Evolutionary conservation across 169 alveolate species (phyloP).

Genomic region (Theileria orientalis): DNA sequence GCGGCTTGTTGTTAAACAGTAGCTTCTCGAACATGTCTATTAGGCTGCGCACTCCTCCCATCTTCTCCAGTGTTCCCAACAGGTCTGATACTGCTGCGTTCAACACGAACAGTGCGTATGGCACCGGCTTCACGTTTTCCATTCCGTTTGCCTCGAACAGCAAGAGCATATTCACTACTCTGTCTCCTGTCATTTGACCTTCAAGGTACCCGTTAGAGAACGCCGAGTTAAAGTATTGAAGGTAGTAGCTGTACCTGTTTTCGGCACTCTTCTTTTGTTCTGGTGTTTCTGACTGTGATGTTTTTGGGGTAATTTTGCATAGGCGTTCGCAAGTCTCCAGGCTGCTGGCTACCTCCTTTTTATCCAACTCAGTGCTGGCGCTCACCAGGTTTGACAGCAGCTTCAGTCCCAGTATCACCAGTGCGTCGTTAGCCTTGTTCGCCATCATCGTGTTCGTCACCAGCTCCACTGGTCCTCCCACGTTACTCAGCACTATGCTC

Average conservation of each 20-base stretch:
- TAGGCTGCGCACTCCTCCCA: slow-evolving; percentile 64
- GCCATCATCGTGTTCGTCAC: slow-evolving; percentile 13
- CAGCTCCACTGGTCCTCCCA: not conserved
- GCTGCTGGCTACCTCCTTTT: slow-evolving; percentile 17
- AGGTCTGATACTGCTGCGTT: slow-evolving; percentile 30
- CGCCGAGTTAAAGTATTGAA: slow-evolving; percentile 15
- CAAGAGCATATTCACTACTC: slow-evolving; percentile 32
- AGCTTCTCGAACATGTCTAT: slow-evolving; percentile 65
- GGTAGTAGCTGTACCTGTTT: not conserved
- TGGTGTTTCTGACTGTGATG: slow-evolving; percentile 1
- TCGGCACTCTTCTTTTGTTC: slow-evolving; percentile 11
- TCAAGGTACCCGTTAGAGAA: slow-evolving; percentile 5
- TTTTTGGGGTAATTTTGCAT: not conserved
- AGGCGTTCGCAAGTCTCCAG: slow-evolving; percentile 41
- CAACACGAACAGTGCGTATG: slow-evolving; percentile 33
- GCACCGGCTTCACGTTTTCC: slow-evolving; percentile 38
- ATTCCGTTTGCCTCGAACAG: slow-evolving; percentile 17
- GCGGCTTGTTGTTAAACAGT: slow-evolving; percentile 39
- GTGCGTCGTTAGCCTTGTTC: slow-evolving; percentile 41
- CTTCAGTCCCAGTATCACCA: slow-evolving; percentile 53
- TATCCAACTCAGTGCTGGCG: not conserved
- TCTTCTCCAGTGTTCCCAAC: slow-evolving; percentile 44
- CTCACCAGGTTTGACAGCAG: slow-evolving; percentile 37
- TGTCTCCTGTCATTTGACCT: slow-evolving; percentile 19
- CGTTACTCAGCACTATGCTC: not conserved